phyloP scores from a whole-genome alignment of 2,329 filamentous ascomycete genomes.

The Eutypella sp. region DNA sequence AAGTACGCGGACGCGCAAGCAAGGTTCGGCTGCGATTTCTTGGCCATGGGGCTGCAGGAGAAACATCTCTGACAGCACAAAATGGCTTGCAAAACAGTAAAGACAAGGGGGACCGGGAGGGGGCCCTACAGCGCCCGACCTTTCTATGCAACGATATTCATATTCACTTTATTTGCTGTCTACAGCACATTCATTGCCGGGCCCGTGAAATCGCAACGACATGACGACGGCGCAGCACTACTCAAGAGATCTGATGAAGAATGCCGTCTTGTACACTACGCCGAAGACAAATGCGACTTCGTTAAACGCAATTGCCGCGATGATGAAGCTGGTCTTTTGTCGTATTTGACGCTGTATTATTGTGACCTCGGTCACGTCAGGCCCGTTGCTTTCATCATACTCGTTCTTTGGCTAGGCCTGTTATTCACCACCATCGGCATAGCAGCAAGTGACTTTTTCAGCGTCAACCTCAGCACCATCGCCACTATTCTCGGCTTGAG shows the following conservation, averaged over 20 bases:
- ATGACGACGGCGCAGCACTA: constrained; percentile 12
- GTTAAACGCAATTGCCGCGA: constrained; percentile 76
- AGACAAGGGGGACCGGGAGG: constrained; percentile 28
- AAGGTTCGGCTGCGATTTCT: neutral
- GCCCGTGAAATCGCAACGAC: constrained; percentile 9
- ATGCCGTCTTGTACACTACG: constrained; percentile 76
- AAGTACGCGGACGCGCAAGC: neutral
- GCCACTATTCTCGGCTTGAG: constrained; percentile 85
- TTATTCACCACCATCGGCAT: constrained; percentile 97
- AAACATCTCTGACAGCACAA: neutral
- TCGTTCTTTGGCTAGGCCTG: constrained; percentile 78
- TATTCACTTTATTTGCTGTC: constrained; percentile 41
- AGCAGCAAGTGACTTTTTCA: constrained; percentile 97
- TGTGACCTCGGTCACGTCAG: constrained; percentile 66
- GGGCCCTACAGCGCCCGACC: constrained; percentile 41
- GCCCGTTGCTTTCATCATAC: constrained; percentile 70
- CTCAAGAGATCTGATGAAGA: constrained; percentile 34
- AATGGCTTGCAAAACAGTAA: constrained; percentile 9
- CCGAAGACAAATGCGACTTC: constrained; percentile 80
- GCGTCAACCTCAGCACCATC: constrained; percentile 92
- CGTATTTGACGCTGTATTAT: constrained; percentile 89
- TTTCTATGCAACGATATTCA: constrained; percentile 42
- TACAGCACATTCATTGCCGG: constrained; percentile 35
- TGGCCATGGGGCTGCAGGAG: neutral
- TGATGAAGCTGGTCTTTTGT: constrained; percentile 83